Conservation (phyloP, 306 rosid genomes). For the Vicia villosa region DNA sequence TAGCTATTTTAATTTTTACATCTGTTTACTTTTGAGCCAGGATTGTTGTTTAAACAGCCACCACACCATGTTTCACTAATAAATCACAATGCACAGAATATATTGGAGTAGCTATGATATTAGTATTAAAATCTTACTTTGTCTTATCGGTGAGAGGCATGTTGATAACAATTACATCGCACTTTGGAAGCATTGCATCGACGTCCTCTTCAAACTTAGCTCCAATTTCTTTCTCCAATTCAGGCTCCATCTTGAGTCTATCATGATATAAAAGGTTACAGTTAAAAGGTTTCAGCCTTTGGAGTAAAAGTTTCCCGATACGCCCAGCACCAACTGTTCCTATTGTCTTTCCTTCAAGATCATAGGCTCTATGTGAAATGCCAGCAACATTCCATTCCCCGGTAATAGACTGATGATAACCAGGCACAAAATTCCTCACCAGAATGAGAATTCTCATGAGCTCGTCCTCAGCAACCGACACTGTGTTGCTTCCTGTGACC, state of each 20-base stretch:
- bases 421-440: constrained; percentile 81
- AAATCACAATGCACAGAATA: too few species aligned
- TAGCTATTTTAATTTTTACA: too few species aligned
- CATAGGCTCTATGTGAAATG: constrained; percentile 83
- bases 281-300: constrained; percentile 88
- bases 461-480: constrained; percentile 95
- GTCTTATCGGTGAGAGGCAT: constrained; percentile 91
- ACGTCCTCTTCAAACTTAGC: constrained; percentile 90
- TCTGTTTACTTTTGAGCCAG: too few species aligned
- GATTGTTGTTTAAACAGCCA: too few species aligned
- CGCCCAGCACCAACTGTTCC: constrained; percentile 92
- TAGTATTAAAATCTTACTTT: constrained; percentile 53
- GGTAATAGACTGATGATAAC: constrained; percentile 63
- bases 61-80: not conserved
- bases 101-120: too few species aligned
- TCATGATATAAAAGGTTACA: constrained; percentile 92
- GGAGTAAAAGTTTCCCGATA: constrained; percentile 84
- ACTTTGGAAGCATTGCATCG: constrained; percentile 95
- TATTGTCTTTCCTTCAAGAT: constrained; percentile 90
- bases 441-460: constrained; percentile 90
- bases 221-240: constrained; percentile 75
- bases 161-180: constrained; percentile 88
- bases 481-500: constrained; percentile 91
- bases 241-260: constrained; percentile 66
- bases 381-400: constrained; percentile 99